These are phyloP conservation scores for Polyporus arcularius DNA, from an alignment of 768 basidiomycete genomes.

Conservation along the genomic window DNA sequence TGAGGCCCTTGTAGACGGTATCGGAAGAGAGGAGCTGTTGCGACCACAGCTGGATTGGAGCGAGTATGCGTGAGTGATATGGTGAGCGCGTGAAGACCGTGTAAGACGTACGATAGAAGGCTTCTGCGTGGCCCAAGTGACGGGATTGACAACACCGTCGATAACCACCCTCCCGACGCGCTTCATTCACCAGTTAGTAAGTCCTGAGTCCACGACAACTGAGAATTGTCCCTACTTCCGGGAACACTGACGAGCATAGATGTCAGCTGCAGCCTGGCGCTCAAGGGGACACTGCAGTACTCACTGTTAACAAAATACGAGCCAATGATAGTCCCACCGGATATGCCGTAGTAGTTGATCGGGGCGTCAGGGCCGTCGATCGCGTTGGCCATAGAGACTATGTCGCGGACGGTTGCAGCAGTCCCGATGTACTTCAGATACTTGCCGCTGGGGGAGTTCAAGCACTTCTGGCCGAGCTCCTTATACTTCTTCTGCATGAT, in stretches of 20 bases:
- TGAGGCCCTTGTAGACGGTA: conserved; percentile 7
- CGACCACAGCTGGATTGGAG: background rate
- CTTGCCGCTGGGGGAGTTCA: background rate
- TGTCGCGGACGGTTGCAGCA: conserved; percentile 5
- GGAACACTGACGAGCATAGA: conserved; percentile 4
- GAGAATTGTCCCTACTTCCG: background rate
- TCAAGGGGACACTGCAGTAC: background rate
- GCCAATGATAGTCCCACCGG: conserved; percentile 6
- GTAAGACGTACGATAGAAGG: background rate
- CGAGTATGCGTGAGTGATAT: background rate
- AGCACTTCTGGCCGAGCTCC: conserved; percentile 4
- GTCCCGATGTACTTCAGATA: conserved; percentile 7
- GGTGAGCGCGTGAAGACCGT: background rate
- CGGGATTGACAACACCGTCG: conserved; percentile 4
- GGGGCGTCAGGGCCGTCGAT: conserved; percentile 4
- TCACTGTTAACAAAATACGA: background rate
- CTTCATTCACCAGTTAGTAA: background rate
- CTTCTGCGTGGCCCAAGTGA: background rate
- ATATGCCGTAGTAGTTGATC: conserved; percentile 5
- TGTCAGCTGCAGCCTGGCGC: background rate
- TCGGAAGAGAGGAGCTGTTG: background rate
- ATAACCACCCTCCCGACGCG: conserved; percentile 1
- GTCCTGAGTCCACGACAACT: background rate
- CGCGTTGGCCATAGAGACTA: conserved; percentile 8
- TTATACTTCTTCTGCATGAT: background rate